Evolutionary conservation across 345 rosid genomes (phyloP).

Genomic region (Populus alba): DNA sequence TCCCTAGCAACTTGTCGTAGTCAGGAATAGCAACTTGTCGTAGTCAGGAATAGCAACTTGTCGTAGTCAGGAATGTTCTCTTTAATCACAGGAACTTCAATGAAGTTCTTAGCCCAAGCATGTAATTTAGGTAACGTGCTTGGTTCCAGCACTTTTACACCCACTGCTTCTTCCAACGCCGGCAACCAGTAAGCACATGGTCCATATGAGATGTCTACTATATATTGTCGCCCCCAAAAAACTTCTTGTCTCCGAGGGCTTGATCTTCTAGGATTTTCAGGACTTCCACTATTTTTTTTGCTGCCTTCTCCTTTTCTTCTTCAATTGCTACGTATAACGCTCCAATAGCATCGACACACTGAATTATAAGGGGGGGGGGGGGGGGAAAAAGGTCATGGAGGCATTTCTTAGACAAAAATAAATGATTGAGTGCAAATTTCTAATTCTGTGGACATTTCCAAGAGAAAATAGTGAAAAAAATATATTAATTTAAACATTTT

Average conservation of each 20-base stretch:
- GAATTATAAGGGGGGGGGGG: too few relatives aligned
- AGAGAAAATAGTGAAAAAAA: too few relatives aligned
- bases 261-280: slow-evolving; percentile 8
- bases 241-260: slow-evolving; percentile 6
- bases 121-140: slow-evolving; percentile 5
- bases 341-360: not conserved
- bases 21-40: slow-evolving; percentile 7
- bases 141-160: not conserved
- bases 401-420: not conserved
- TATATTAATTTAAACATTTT: too few relatives aligned
- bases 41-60: slow-evolving; percentile 7
- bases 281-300: not conserved
- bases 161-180: not conserved
- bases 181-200: not conserved
- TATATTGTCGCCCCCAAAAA: slow-evolving; percentile 7
- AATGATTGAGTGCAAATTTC: not conserved
- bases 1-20: not conserved
- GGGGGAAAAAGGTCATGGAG: not conserved
- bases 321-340: not conserved
- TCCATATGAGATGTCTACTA: slow-evolving; percentile 6
- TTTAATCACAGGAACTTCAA: slow-evolving; percentile 8
- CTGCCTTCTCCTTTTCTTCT: slow-evolving; percentile 9
- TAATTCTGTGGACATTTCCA: too few relatives aligned
- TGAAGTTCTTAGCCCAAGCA: slow-evolving; percentile 10
- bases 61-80: slow-evolving; percentile 7